Base-by-base conservation (phyloP, 495 filamentous ascomycete genomes). In the Neurospora intermedia region DNA sequence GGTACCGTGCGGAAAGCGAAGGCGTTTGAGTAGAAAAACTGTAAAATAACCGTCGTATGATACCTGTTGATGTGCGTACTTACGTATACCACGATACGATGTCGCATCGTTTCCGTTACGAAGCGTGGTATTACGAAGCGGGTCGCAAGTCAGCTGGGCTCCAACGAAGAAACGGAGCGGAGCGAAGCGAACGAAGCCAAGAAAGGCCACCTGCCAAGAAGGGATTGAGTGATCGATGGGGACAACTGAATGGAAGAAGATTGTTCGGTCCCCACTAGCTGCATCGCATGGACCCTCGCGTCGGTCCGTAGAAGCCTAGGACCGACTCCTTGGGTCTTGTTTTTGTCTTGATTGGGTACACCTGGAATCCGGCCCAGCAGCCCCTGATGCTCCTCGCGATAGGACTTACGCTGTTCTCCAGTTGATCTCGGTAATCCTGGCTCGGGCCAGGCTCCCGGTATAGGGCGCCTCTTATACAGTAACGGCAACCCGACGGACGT, bases 251-350 rank as follows among this genome's bases (percentile, higher is more conserved):
- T 31, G 31, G 31, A 62, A 62, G 54, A 62, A 27, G 54, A 62
- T 35, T 23, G 15, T 62, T 62, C 54, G 54, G 54, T 62, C 27
- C 15, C 54, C 54, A 62, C 54, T 62, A 62, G 27, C 54, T 62
- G 54, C 54, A 62, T 62, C 54, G 75, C 75, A 76, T 75, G 73
- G 69, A 35, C 70, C 43, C 70, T 73, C 76, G 76, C 80, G 78
- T 80, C 80, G 79, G 74, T 62, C 54, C 20, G 48, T 59, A 13
- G 48, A 59, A 59, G 23, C 11, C 54, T 35, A 16, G 54, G 54
- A 27, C 54, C 54, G 54, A 35, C 23, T 62, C 23, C 54, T 62
- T 62, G 54, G 54, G 54, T 35, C 54, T 16, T 62, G 54, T 62
- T 18, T 23, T 62, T 62, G 6, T 27, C 54, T 62, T 62, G 27